These are phyloP conservation scores for Mortierella sp. DNA, from an alignment of 371 early-diverging fungal genomes.

Conservation along the genomic window DNA sequence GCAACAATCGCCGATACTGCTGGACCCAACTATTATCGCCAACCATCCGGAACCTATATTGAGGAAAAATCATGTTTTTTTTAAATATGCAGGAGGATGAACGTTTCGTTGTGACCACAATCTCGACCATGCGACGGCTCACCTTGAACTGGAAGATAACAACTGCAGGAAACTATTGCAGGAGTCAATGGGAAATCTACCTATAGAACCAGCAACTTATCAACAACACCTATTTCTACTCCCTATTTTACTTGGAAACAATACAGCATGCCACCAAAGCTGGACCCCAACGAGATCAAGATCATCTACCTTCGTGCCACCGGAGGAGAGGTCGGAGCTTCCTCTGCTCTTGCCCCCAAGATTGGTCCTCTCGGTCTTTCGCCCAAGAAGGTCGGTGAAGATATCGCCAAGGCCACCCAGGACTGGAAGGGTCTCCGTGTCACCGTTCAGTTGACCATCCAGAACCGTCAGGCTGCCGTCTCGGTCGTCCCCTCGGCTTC, in stretches of 20 bases:
- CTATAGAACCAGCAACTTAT: neutral
- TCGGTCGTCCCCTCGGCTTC: constrained; percentile 98
- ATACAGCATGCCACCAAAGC: constrained; percentile 82
- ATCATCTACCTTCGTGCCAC: constrained; percentile 96
- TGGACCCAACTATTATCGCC: neutral
- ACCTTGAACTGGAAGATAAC: neutral
- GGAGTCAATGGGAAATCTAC: neutral
- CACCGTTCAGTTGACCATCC: constrained; percentile 98
- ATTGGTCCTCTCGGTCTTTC: constrained; percentile 99
- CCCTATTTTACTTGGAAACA: neutral
- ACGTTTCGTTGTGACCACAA: neutral
- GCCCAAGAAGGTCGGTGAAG: constrained; percentile 99
- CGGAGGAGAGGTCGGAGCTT: constrained; percentile 99
- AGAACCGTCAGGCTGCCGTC: constrained; percentile 99
- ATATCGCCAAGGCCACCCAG: constrained; percentile 99
- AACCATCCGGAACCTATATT: neutral
- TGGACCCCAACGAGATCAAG: constrained; percentile 93
- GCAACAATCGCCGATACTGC: neutral
- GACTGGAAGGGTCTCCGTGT: constrained; percentile 99
- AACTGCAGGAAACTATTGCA: neutral
- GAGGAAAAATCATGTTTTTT: neutral
- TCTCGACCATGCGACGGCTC: neutral
- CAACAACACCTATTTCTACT: neutral
- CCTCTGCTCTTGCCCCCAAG: constrained; percentile 99
- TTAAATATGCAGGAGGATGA: neutral